phyloP scores from a whole-genome alignment of 2,329 filamentous ascomycete species.

The Botrytis elliptica region DNA sequence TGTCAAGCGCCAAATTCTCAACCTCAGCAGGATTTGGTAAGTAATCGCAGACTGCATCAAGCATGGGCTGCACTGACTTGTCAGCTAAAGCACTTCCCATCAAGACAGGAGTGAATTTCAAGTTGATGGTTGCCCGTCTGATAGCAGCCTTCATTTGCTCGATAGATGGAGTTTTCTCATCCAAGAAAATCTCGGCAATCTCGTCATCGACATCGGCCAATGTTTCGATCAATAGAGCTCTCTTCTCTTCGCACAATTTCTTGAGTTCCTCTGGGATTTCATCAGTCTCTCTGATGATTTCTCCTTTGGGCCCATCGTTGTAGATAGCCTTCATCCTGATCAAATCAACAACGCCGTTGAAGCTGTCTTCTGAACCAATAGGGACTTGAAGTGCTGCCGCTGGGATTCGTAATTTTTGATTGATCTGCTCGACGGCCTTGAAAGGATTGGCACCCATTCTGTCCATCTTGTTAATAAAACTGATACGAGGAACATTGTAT shows the following conservation, averaged over 20 bases:
- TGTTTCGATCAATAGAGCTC: slow-evolving; percentile 85
- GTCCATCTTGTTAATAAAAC: slow-evolving; percentile 99
- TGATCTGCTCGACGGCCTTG: slow-evolving; percentile 97
- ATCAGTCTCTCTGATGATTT: slow-evolving; percentile 71
- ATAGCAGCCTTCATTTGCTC: slow-evolving; percentile 91
- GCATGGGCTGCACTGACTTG: slow-evolving; percentile 93
- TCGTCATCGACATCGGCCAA: slow-evolving; percentile 97
- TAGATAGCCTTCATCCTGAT: slow-evolving; percentile 92
- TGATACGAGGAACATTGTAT: slow-evolving; percentile 93
- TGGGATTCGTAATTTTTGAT: slow-evolving; percentile 87
- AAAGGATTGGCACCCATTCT: slow-evolving; percentile 97
- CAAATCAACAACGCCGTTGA: slow-evolving; percentile 88
- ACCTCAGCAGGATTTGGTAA: slow-evolving; percentile 90
- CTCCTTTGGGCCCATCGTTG: slow-evolving; percentile 81
- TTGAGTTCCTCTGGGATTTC: slow-evolving; percentile 80
- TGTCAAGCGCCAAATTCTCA: slow-evolving; percentile 85
- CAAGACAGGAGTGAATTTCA: slow-evolving; percentile 91
- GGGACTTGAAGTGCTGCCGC: slow-evolving; percentile 94
- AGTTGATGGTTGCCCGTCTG: slow-evolving; percentile 79
- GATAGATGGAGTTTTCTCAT: slow-evolving; percentile 75
- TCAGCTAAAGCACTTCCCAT: slow-evolving; percentile 96
- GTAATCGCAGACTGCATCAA: slow-evolving; percentile 95
- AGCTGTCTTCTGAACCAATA: slow-evolving; percentile 88
- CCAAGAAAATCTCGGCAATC: slow-evolving; percentile 91
- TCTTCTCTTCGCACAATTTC: slow-evolving; percentile 76